These are phyloP conservation scores for Grammothele lineata DNA, from an alignment of 768 basidiomycete genomes.

Conservation along the genomic window DNA sequence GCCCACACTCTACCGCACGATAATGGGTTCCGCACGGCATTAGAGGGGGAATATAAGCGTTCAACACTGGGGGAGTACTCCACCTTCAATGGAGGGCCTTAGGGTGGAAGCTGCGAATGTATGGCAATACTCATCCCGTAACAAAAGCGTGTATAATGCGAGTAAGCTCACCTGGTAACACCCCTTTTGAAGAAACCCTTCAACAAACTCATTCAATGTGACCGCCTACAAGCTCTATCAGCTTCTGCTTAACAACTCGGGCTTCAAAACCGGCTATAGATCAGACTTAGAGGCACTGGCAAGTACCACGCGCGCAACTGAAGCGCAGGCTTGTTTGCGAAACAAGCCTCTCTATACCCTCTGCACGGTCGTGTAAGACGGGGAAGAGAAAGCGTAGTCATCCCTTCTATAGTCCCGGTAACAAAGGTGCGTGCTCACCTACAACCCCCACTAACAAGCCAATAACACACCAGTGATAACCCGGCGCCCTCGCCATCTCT, in stretches of 20 bases:
- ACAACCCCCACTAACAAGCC: neutral
- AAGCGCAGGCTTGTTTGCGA: constrained; percentile 69
- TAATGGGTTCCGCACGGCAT: constrained; percentile 65
- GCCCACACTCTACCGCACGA: constrained; percentile 61
- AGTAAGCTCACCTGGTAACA: neutral
- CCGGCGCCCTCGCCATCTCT: constrained; percentile 1
- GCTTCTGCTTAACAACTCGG: neutral
- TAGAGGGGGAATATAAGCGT: constrained; percentile 69
- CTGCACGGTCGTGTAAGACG: constrained; percentile 89
- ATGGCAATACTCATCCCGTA: constrained; percentile 49
- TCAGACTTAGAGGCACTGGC: constrained; percentile 90
- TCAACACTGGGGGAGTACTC: constrained; percentile 73
- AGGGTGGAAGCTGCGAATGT: constrained; percentile 89
- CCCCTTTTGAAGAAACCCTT: neutral
- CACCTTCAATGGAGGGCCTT: constrained; percentile 50
- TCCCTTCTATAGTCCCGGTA: constrained; percentile 38
- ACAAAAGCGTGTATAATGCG: neutral
- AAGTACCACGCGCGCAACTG: constrained; percentile 69
- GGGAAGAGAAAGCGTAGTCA: constrained; percentile 85
- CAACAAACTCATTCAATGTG: neutral
- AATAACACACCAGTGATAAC: constrained; percentile 1
- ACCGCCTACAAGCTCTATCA: neutral
- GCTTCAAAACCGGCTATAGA: constrained; percentile 5
- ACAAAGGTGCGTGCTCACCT: neutral
- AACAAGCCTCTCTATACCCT: constrained; percentile 71